Evolutionary conservation across 805 yeast genomes (phyloP), one percentile per base, ranked within the genome.

Genomic region (Metschnikowia dekortorum): DNA sequence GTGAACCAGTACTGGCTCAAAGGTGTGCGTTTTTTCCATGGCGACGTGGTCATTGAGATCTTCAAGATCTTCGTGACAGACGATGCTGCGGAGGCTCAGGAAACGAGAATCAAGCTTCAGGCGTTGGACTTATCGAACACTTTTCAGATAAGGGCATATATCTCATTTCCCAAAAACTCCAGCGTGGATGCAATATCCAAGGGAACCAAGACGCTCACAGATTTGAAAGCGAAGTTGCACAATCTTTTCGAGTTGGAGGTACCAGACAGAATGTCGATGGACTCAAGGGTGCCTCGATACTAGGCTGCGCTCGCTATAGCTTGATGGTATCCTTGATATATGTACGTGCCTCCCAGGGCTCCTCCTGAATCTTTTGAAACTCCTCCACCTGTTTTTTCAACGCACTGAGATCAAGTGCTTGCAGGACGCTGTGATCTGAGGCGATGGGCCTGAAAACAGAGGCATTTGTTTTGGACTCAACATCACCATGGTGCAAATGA

Each of bases 191-290:
- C 79, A 45, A 81, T 87, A 8, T 81, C 81, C 49, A 77, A 76
- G 49, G 88, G 89, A 0, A 80, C 84, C 4, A 80, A 79, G 50
- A 83, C 84, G 48, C 69, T 91, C 54, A 69, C 82, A 43, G 71
- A 68, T 42, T 68, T 89, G 37, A 88, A 87, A 64, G 80, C 73
- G 16, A 88, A 84, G 46, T 69, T 91, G 52, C 70, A 75, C 50
- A 90, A 90, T 11, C 71, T 89, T 45, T 75, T 91, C 8, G 81
- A 81, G 43, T 73, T 91, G 43, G 80, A 74, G 16, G 79, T 87
- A 32, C 96, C 96, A 5, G 94, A 88, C 61, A 75, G 96, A 54
- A 81, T 81, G 62, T 73, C 76, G 28, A 88, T 90, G 89, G 96
- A 90, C 64, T 81, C 91, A 1, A 77, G 96, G 57, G 75, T 86